phyloP scores from a whole-genome alignment of 2,329 filamentous ascomycete genomes.

The Blumeriella jaapii region DNA sequence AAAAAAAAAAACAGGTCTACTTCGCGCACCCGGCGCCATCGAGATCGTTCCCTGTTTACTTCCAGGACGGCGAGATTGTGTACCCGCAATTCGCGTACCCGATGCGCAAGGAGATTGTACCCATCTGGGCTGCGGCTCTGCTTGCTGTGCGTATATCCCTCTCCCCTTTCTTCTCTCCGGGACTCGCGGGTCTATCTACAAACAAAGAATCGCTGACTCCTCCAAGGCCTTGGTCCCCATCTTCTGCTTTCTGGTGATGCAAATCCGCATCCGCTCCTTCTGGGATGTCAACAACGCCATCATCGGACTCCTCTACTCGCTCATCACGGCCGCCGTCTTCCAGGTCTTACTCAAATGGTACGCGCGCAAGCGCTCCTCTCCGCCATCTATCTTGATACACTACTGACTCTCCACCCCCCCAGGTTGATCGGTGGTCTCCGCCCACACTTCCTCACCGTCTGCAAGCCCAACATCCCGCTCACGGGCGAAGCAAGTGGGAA shows the following conservation, averaged over 20 bases:
- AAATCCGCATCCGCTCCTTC: conserved; percentile 56
- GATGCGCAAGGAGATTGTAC: conserved; percentile 56
- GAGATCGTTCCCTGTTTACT: conserved; percentile 58
- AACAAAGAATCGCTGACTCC: no score
- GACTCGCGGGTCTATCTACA: no score
- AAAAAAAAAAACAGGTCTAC: no score
- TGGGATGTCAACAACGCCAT: conserved; percentile 63
- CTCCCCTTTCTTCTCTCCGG: no score
- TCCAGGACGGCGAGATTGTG: conserved; percentile 55
- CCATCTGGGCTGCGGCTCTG: conserved; percentile 59
- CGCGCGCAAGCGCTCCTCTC: conserved; percentile 49
- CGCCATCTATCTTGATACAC: conserved; percentile 65
- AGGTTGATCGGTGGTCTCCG: conserved; percentile 57
- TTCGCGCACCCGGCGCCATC: conserved; percentile 52
- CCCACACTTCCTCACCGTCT: conserved; percentile 62
- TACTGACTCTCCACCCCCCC: conserved; percentile 45
- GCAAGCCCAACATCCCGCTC: conserved; percentile 44
- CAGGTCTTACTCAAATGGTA: conserved; percentile 63
- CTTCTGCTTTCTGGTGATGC: conserved; percentile 49
- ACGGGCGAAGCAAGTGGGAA: conserved; percentile 32
- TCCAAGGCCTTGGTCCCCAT: conserved; percentile 58
- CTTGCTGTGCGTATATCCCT: no score
- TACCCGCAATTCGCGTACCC: conserved; percentile 62
- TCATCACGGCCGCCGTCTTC: conserved; percentile 62
- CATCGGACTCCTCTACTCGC: conserved; percentile 56